Base-by-base conservation (phyloP, 805 yeast genomes). In the Metschnikowia santaceciliae region DNA sequence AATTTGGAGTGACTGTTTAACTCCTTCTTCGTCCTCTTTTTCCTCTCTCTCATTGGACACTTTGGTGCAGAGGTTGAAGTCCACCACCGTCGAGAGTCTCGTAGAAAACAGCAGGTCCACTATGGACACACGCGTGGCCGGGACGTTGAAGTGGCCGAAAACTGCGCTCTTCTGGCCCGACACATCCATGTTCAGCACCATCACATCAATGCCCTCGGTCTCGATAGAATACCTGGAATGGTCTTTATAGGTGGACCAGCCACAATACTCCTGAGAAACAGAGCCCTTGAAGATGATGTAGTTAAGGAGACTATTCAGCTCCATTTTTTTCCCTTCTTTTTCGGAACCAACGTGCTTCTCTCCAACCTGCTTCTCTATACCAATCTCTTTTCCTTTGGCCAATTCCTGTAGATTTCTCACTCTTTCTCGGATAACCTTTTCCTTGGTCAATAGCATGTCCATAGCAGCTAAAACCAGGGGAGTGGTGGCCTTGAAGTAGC, bases 1-100 rank as follows among this genome's bases (percentile, higher is more conserved):
- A 1, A 86, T 62, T 53, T 83, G 84, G 3, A 85, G 66, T 0
- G 81, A 72, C 51, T 35, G 77, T 80, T 1, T 69, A 59, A 2
- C 57, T 32, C 14, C 60, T 52, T 0, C 13, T 8, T 55, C 59
- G 0, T 55, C 56, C 3, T 63, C 36, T 2, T 14, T 68, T 6
- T 61, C 42, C 3, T 8, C 34, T 13, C 37, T 32, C 36, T 65
- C 71, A 37, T 80, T 76, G n/a, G 67, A 54, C 13, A 82, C 57
- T 59, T 72, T 71, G 46, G 79, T 46, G n/a, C 68, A 56, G 54
- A 82, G 53, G 52, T 75, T 73, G 11, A 82, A 61, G 57, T 86
- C 76, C 32, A 74, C 42, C 4, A 74, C 43, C 17, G 69, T 72
- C 1, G 78, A 72, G 22, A 74, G 80, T 61, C 58, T 78, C 54